Evolutionary conservation across 2,329 filamentous ascomycete species (phyloP), one percentile per base, ranked within the genome.

Genomic region (Stagonosporopsis cucurbitacearum): DNA sequence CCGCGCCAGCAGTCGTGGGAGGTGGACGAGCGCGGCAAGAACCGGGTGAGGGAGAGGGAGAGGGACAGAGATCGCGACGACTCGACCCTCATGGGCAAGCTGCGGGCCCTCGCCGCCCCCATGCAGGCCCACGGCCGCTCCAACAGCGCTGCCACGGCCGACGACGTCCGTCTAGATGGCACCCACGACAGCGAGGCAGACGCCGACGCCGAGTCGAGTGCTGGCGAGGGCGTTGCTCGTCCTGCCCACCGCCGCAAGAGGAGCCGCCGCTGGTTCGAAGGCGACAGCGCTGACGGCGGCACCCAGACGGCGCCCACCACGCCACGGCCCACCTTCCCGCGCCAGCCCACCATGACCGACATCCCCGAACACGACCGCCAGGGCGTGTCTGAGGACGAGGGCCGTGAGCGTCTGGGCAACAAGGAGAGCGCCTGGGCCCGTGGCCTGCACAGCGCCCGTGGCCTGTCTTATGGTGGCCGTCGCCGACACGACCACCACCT

Each of bases 131-230:
- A 85, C 64, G 75, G 78, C 3, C 77, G 83, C 30, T 81, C 78
- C 32, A 68, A 77, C 22, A 86, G 82, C 62, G 79, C 75, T n/a
- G n/a, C n/a, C n/a, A n/a, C n/a, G n/a, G n/a, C n/a, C 58, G 78
- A 77, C 25, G 78, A 81, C 25, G 68, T 71, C 13, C 75, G 73
- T 2, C 75, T 79, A 86, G 56, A 83, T 83, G 60, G 82, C 82
- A 83, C 84, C 56, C 83, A 70, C 23, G 86, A 85, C 19, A 90
- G 87, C 71, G 91, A 93, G 72, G 86, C 82, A 13, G 88, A 90
- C 68, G 88, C 89, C 0, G 91, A 95, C 72, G 91, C 88, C 1
- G 93, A 96, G 71, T 91, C 95, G 71, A 96, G 92, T 40, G 90
- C 88, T 0, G 91, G 92, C 48, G 93, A 96, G 58, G 77, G 75